A percentile compares a stretch with the other conserved stretches of the same genome.
Evolutionary conservation across 2,329 filamentous ascomycete species (phyloP).

Genomic region (Pseudogymnoascus sp.): DNA sequence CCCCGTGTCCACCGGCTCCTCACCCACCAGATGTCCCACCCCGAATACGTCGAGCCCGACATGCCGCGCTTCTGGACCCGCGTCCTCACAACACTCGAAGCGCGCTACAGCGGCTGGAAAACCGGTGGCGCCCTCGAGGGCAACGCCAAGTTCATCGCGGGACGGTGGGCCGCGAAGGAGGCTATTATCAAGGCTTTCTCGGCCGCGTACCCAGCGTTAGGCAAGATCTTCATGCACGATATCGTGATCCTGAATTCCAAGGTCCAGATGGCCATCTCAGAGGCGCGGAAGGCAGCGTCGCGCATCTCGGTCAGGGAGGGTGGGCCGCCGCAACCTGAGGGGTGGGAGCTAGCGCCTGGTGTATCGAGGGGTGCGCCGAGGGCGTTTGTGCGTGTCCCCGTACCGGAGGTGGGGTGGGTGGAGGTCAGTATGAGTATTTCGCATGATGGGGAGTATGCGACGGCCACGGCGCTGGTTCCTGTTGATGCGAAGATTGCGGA

Average conservation of each 20-base stretch:
- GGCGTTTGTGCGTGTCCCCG: background rate
- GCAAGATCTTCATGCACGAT: background rate
- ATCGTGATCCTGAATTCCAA: background rate
- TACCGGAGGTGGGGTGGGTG: background rate
- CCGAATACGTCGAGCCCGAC: background rate
- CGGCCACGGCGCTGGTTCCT: background rate
- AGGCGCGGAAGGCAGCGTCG: background rate
- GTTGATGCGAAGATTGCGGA: background rate
- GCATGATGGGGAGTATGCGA: conserved; percentile 4
- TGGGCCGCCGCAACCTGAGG: background rate
- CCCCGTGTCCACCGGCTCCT: background rate
- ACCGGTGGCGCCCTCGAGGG: background rate
- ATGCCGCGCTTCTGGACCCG: background rate
- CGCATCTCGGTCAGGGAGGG: background rate
- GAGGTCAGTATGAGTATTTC: background rate
- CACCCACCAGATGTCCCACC: background rate
- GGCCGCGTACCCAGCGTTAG: background rate
- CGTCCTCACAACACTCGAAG: background rate
- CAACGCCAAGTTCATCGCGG: background rate
- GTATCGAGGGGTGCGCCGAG: background rate
- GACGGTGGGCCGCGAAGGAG: background rate
- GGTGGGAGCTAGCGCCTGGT: no score
- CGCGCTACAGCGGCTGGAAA: background rate
- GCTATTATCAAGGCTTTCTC: background rate
- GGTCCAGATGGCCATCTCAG: background rate